phyloP scores from a whole-genome alignment of 306 rosid genomes.

The Cicer arietinum region DNA sequence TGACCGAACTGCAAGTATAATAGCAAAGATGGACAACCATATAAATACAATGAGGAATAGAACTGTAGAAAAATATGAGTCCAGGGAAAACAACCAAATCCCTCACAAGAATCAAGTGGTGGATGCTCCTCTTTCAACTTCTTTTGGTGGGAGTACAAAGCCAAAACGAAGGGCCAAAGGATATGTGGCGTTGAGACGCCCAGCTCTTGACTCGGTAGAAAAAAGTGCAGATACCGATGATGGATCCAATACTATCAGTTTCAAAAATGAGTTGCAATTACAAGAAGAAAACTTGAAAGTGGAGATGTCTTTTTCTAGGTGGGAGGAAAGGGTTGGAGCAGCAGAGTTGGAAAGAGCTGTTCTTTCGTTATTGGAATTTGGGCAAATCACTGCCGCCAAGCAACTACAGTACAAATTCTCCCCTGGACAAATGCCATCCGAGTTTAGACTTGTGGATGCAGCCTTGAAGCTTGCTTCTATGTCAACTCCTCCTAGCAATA shows the following conservation, averaged over 20 bases:
- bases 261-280: slow-evolving; percentile 62
- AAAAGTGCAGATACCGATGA: slow-evolving; percentile 71
- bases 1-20: slow-evolving; percentile 85
- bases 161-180: slow-evolving; percentile 87
- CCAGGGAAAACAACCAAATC: slow-evolving; percentile 64
- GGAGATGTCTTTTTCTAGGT: slow-evolving; percentile 83
- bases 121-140: slow-evolving; percentile 64
- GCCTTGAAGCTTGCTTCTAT: slow-evolving; percentile 82
- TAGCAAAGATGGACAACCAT: slow-evolving; percentile 92
- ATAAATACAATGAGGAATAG: slow-evolving; percentile 63
- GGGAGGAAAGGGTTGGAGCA: slow-evolving; percentile 96
- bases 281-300: slow-evolving; percentile 74
- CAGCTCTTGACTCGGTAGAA: slow-evolving; percentile 66
- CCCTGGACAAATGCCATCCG: slow-evolving; percentile 77
- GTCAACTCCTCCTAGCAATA: slow-evolving; percentile 66
- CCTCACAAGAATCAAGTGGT: slow-evolving; percentile 64
- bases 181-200: slow-evolving; percentile 62
- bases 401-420: slow-evolving; percentile 93
- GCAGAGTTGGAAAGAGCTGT: slow-evolving; percentile 91
- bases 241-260: slow-evolving; percentile 55
- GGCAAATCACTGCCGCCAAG: slow-evolving; percentile 92
- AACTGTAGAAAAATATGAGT: slow-evolving; percentile 70
- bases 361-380: slow-evolving; percentile 93
- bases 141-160: slow-evolving; percentile 72
- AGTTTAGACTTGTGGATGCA: slow-evolving; percentile 81